Conservation (phyloP, 495 filamentous ascomycete species). For the Talaromyces stipitatus region DNA sequence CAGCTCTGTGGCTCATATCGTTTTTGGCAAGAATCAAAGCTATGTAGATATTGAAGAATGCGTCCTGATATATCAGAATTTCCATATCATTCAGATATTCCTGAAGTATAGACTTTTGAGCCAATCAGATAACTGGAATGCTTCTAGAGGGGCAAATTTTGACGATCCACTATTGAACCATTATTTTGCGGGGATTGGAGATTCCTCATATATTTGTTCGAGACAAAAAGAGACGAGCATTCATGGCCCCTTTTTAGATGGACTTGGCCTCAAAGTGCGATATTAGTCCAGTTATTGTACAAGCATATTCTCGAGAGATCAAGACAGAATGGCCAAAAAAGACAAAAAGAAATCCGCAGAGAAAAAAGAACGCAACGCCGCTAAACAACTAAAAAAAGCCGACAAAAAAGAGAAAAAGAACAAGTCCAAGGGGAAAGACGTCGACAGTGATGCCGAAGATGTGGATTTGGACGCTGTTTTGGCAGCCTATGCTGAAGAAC, state of each 20-base stretch:
- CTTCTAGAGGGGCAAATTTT: background rate
- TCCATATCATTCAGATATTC: background rate
- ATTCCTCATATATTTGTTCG: background rate
- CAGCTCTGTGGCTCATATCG: too few relatives aligned
- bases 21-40: too few relatives aligned
- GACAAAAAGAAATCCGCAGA: constrained; percentile 45
- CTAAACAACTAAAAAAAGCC: constrained; percentile 54
- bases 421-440: constrained; percentile 50
- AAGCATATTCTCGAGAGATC: background rate
- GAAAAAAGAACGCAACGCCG: constrained; percentile 46
- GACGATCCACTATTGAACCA: background rate
- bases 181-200: constrained; percentile 1
- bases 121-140: constrained; percentile 1
- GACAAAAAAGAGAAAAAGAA: constrained; percentile 68
- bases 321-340: constrained; percentile 40
- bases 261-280: background rate
- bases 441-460: constrained; percentile 79
- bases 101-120: background rate
- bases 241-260: background rate
- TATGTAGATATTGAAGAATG: background rate
- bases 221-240: background rate
- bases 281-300: background rate
- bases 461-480: constrained; percentile 97
- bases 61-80: background rate
- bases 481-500: constrained; percentile 73